A percentile compares a stretch with the other conserved stretches of the same genome.
phyloP scores from a whole-genome alignment of 2,329 filamentous ascomycete species.

The Lasiodiplodia gonubiensis region DNA sequence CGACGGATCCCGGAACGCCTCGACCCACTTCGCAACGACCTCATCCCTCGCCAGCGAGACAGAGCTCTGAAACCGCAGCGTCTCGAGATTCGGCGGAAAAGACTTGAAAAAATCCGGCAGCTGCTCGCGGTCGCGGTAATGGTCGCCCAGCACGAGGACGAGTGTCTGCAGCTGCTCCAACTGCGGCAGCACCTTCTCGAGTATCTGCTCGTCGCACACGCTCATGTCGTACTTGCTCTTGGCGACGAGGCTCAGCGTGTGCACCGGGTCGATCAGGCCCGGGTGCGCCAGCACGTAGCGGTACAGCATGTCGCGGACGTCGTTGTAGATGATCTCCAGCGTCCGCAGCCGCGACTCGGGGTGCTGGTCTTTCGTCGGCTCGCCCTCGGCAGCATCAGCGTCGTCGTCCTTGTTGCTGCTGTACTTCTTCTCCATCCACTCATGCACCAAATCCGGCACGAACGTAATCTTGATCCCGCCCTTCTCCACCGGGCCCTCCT shows the following conservation, averaged over 20 bases:
- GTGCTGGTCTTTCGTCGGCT: neutral
- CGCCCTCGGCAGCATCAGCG: neutral
- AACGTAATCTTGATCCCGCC: neutral
- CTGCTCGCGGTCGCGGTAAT: neutral
- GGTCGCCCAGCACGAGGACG: neutral
- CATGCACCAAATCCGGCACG: neutral
- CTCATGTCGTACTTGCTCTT: neutral
- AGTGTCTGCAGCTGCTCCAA: neutral
- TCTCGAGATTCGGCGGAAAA: neutral
- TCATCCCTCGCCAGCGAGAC: neutral
- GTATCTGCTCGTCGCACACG: neutral
- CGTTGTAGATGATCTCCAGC: neutral
- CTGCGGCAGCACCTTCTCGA: neutral
- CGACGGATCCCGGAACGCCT: neutral
- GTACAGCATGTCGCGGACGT: neutral
- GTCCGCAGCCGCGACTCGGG: neutral
- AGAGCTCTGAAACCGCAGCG: neutral
- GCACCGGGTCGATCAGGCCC: neutral
- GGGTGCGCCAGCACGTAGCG: neutral
- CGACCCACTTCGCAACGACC: neutral
- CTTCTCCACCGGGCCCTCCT: neutral
- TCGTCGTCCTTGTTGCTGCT: neutral
- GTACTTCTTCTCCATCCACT: neutral
- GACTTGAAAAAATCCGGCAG: neutral
- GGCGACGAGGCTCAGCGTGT: neutral